These are phyloP conservation scores for Orychophragmus violaceus DNA, from an alignment of 345 rosid genomes.

Conservation along the genomic window DNA sequence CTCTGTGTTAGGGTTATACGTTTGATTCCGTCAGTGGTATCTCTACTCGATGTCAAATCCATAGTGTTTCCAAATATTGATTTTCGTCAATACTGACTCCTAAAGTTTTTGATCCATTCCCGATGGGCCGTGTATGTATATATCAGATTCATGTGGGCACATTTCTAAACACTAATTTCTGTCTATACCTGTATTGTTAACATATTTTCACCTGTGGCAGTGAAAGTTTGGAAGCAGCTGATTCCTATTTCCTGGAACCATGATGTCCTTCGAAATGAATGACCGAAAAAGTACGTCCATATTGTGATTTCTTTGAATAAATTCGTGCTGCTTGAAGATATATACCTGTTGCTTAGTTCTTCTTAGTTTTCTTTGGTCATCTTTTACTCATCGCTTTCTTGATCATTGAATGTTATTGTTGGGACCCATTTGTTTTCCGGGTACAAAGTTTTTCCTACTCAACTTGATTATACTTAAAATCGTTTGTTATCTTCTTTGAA, in stretches of 20 bases:
- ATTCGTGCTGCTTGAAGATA: background rate
- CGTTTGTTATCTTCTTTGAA: conserved; percentile 8
- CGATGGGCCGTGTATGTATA: background rate
- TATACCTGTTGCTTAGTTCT: background rate
- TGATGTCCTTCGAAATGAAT: conserved; percentile 38
- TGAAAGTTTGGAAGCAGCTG: conserved; percentile 4
- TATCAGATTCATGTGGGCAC: background rate
- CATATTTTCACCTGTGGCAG: conserved; percentile 1
- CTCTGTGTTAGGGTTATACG: background rate
- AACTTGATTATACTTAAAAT: background rate
- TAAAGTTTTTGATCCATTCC: background rate
- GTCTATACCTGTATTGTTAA: background rate
- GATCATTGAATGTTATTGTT: background rate
- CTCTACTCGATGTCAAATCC: background rate
- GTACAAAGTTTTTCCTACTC: background rate
- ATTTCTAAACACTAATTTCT: background rate
- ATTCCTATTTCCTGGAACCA: conserved; percentile 11
- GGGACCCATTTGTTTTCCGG: background rate
- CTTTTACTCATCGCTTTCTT: background rate
- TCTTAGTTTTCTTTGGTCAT: background rate
- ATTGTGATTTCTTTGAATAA: background rate
- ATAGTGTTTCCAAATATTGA: background rate
- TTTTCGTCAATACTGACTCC: background rate
- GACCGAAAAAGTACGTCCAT: conserved; percentile 31
- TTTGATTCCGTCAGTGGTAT: background rate